Evolutionary conservation across 768 basidiomycete species (phyloP).

Genomic region (Piloderma croceum): DNA sequence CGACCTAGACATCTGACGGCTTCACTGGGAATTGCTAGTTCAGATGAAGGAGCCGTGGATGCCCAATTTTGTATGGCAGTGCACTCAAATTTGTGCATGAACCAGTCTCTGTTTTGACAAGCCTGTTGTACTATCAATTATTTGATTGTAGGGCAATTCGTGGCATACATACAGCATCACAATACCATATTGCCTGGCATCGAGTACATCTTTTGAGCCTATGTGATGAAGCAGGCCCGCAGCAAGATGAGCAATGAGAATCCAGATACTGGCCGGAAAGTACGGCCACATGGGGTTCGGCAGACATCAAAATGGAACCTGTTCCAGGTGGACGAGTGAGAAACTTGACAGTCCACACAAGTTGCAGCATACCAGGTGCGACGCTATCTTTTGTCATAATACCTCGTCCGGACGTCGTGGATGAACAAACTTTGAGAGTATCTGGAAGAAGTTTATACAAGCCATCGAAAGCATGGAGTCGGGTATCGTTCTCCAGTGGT

Average conservation of each 20-base stretch:
- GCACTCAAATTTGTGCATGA: slow-evolving; percentile 75
- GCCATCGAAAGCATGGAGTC: slow-evolving; percentile 7
- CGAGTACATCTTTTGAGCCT: slow-evolving; percentile 65
- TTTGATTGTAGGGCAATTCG: slow-evolving; percentile 2
- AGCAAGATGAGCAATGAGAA: slow-evolving; percentile 67
- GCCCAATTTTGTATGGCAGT: slow-evolving; percentile 56
- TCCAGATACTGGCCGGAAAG: slow-evolving; percentile 61
- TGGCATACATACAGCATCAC: slow-evolving; percentile 50
- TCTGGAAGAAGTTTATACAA: slow-evolving; percentile 34
- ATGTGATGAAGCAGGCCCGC: slow-evolving; percentile 29
- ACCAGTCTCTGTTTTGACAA: slow-evolving; percentile 76
- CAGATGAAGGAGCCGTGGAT: slow-evolving; percentile 40
- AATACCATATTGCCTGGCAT: slow-evolving; percentile 72
- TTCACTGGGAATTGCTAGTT: slow-evolving; percentile 59
- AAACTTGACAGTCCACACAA: neutral
- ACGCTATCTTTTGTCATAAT: slow-evolving; percentile 35
- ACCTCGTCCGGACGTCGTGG: slow-evolving; percentile 38
- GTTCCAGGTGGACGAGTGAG: slow-evolving; percentile 1
- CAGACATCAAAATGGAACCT: slow-evolving; percentile 1
- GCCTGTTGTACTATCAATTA: slow-evolving; percentile 29
- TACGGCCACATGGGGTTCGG: slow-evolving; percentile 53
- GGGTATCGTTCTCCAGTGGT: slow-evolving; percentile 3
- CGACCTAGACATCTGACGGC: slow-evolving; percentile 76
- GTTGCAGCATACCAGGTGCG: slow-evolving; percentile 30
- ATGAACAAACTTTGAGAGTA: slow-evolving; percentile 34